Evolutionary conservation across 495 filamentous ascomycete species (phyloP).

Genomic region (Amorphotheca resinae): DNA sequence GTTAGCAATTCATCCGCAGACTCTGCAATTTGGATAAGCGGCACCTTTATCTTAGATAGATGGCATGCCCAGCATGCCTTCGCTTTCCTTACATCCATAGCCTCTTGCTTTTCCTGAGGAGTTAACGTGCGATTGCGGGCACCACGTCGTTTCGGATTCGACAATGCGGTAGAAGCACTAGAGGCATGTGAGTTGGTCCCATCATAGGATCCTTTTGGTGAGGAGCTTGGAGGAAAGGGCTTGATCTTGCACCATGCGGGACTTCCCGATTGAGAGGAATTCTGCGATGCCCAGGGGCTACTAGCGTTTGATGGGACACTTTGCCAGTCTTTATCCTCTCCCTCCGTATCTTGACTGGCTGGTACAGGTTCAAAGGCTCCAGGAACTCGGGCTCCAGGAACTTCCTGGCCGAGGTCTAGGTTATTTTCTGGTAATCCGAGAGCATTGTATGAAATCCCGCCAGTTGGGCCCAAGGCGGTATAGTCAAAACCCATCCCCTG

Average conservation of each 20-base stretch:
- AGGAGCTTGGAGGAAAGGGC: slow-evolving; percentile 2
- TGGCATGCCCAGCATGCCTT: slow-evolving; percentile 23
- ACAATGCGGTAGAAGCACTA: slow-evolving; percentile 1
- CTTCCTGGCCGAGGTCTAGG: too few species aligned
- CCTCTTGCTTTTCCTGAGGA: slow-evolving; percentile 15
- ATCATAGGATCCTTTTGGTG: too few species aligned
- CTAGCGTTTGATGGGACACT: too few species aligned
- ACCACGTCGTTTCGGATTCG: slow-evolving; percentile 13
- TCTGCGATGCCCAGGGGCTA: slow-evolving; percentile 6
- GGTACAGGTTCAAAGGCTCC: too few species aligned
- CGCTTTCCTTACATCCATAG: slow-evolving; percentile 16
- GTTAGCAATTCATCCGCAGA: neutral
- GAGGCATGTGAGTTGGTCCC: slow-evolving; percentile 16
- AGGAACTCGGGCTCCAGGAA: too few species aligned
- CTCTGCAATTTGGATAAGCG: neutral
- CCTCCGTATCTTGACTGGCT: too few species aligned
- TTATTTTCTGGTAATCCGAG: too few species aligned
- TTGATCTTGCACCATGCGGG: neutral
- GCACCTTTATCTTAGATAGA: slow-evolving; percentile 21
- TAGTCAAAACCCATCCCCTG: too few species aligned
- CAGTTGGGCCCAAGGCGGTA: too few species aligned
- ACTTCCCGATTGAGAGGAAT: slow-evolving; percentile 3
- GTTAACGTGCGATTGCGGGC: slow-evolving; percentile 16
- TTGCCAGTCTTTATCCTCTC: too few species aligned
- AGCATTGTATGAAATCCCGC: too few species aligned